Percentiles rank a stretch among this genome's conserved stretches.
These are phyloP conservation scores for Ophiocordyceps camponoti-leonardi DNA, from an alignment of 2,329 filamentous ascomycete genomes.

Conservation along the genomic window DNA sequence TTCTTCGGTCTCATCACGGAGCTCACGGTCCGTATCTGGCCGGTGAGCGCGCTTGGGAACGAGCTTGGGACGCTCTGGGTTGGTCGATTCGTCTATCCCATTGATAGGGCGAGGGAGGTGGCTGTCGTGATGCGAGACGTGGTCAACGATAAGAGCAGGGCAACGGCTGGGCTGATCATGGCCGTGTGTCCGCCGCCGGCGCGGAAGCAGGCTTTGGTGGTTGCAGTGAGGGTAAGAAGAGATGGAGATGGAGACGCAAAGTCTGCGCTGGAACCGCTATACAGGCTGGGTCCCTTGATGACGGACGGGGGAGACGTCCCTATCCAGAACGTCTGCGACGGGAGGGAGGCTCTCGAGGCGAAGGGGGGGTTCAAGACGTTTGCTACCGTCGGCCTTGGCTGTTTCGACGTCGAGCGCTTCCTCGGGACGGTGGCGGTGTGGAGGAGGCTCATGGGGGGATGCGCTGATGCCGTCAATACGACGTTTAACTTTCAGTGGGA, in stretches of 20 bases:
- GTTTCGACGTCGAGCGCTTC: neutral
- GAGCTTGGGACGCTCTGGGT: neutral
- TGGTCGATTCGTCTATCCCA: neutral
- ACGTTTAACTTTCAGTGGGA: neutral
- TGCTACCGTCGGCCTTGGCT: neutral
- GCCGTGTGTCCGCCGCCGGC: neutral
- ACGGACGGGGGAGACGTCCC: neutral
- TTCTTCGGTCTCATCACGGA: neutral
- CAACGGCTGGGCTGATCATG: neutral
- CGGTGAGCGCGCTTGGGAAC: neutral
- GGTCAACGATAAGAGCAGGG: neutral
- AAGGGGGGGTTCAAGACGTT: neutral
- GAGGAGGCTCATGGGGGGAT: neutral
- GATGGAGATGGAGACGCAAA: neutral
- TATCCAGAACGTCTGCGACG: neutral
- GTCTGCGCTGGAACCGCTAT: neutral
- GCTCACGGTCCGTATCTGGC: neutral
- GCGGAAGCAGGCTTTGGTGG: neutral
- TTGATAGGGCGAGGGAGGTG: neutral
- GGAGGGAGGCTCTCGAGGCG: neutral
- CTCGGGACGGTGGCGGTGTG: neutral
- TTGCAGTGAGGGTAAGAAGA: neutral
- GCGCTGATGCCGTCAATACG: neutral
- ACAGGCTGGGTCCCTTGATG: neutral
- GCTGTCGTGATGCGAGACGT: neutral